A percentile compares a stretch with the other conserved stretches of the same genome.
phyloP scores from a whole-genome alignment of 2,329 filamentous ascomycete genomes.

The Beauveria brongniartii region DNA sequence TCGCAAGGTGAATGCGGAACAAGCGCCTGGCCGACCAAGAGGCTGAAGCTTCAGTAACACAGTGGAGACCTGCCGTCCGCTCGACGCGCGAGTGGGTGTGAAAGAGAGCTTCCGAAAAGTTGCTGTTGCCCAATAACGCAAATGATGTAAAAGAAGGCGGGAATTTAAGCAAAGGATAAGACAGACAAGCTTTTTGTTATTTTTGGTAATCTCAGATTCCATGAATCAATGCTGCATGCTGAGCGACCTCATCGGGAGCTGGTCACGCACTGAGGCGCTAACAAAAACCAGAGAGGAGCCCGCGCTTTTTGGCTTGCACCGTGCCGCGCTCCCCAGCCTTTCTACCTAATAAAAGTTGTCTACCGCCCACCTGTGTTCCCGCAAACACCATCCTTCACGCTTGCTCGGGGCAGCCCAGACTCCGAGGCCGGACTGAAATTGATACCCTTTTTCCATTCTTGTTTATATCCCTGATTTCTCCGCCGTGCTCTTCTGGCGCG shows the following conservation, averaged over 20 bases:
- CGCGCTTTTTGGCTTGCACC: background rate
- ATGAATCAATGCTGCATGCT: background rate
- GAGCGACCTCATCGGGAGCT: background rate
- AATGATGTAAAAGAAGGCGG: too few species aligned
- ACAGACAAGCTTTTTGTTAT: background rate
- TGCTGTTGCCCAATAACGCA: too few species aligned
- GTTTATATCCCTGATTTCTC: background rate
- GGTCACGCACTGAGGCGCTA: background rate
- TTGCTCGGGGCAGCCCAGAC: background rate
- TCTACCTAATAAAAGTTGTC: background rate
- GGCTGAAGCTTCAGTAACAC: conserved; percentile 6
- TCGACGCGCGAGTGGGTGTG: background rate
- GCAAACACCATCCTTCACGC: background rate
- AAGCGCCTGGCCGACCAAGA: background rate
- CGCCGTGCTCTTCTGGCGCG: background rate
- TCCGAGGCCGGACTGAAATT: background rate
- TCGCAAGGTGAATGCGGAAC: conserved; percentile 1
- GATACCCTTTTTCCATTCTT: background rate
- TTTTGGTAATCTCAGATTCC: background rate
- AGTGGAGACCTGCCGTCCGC: conserved; percentile 4
- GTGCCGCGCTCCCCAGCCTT: background rate
- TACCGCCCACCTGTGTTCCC: background rate
- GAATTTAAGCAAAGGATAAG: too few species aligned
- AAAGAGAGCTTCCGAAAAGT: background rate
- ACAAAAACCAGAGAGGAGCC: background rate